Evolutionary conservation across 2,329 filamentous ascomycete genomes (phyloP).

Genomic region (Sarocladiaceae sp.): DNA sequence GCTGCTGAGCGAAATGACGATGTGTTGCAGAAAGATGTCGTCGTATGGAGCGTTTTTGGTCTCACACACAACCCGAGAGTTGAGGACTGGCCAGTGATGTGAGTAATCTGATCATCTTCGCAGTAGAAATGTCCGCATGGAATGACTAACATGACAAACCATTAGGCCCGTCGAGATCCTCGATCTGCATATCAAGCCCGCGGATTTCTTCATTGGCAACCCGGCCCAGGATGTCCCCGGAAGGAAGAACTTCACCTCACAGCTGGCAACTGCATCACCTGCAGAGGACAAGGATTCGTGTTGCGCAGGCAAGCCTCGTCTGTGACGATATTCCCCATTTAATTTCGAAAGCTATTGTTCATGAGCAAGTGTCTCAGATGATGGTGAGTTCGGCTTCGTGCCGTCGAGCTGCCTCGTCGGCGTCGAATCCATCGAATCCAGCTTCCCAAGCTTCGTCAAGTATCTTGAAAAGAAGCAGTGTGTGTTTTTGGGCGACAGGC

Average conservation of each 20-base stretch:
- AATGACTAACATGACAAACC: background rate
- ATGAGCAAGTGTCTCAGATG: background rate
- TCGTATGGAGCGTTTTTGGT: constrained; percentile 55
- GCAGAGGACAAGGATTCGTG: background rate
- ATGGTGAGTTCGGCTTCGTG: background rate
- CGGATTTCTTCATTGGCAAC: constrained; percentile 45
- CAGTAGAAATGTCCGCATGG: too few species aligned
- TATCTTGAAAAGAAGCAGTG: background rate
- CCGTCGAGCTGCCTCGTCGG: background rate
- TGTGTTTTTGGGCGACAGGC: background rate
- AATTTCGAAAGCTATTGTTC: background rate
- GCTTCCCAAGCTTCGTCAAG: background rate
- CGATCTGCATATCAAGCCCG: constrained; percentile 39
- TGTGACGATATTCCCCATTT: background rate
- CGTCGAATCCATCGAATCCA: background rate
- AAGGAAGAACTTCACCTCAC: constrained; percentile 21
- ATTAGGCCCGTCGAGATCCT: constrained; percentile 51
- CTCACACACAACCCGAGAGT: constrained; percentile 62
- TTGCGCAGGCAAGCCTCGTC: background rate
- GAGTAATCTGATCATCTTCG: too few species aligned
- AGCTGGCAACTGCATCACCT: constrained; percentile 6
- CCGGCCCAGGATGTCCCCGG: constrained; percentile 43
- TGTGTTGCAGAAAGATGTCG: constrained; percentile 45
- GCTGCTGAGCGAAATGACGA: constrained; percentile 39
- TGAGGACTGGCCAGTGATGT: constrained; percentile 68